Percentiles rank a stretch among this genome's conserved stretches.
phyloP scores from a whole-genome alignment of 352 stramenopile species.

The Globisporangium barbulae region DNA sequence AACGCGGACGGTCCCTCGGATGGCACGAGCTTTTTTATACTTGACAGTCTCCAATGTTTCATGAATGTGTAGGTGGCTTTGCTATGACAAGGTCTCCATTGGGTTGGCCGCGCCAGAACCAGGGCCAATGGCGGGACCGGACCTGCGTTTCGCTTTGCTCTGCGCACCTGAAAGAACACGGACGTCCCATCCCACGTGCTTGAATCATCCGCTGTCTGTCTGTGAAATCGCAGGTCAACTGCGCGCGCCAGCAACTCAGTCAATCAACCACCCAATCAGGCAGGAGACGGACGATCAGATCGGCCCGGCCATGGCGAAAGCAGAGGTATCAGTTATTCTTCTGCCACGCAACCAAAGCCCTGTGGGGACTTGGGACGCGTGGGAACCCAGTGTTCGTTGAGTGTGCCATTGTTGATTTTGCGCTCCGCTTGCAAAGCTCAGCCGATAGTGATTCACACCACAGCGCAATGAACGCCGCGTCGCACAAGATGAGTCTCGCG shows the following conservation, averaged over 20 bases:
- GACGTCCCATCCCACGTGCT: not conserved
- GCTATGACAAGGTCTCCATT: not conserved
- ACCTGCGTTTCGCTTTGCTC: not conserved
- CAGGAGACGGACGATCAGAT: not conserved
- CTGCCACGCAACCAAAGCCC: not conserved
- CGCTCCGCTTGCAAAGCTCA: not conserved
- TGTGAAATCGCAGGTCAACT: not conserved
- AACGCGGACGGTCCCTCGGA: not conserved
- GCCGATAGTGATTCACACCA: not conserved
- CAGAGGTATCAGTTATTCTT: slow-evolving; percentile 1
- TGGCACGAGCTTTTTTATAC: not conserved
- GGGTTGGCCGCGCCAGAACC: not conserved
- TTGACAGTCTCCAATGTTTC: not conserved
- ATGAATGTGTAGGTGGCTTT: not conserved
- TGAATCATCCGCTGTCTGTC: not conserved
- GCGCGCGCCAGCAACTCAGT: slow-evolving; percentile 5
- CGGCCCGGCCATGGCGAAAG: not conserved
- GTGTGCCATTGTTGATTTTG: not conserved
- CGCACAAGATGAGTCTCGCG: slow-evolving; percentile 3
- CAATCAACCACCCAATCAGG: not conserved
- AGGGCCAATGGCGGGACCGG: not conserved
- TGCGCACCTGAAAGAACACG: not conserved
- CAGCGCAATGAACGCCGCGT: not conserved
- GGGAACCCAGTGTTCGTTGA: not conserved
- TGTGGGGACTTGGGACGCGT: not conserved